A percentile compares a stretch with the other conserved stretches of the same genome.
phyloP scores from a whole-genome alignment of 768 basidiomycete species.

The Pleurotus tuber-regium region DNA sequence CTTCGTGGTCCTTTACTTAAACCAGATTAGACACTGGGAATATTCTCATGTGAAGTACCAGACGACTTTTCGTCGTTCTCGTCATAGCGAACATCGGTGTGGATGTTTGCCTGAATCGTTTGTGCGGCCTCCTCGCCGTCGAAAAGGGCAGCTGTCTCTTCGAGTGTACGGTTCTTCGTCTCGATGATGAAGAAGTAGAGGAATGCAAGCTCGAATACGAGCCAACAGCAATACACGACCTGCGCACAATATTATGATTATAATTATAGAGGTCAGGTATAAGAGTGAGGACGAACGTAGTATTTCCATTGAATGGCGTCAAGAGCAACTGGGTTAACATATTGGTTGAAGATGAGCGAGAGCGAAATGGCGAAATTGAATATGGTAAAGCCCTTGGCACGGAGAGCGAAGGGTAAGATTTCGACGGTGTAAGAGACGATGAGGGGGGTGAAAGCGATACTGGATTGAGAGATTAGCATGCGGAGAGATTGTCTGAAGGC shows the following conservation, averaged over 20 bases:
- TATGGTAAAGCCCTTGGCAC: conserved; percentile 68
- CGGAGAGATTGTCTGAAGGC: not conserved
- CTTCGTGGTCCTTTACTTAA: too few species aligned
- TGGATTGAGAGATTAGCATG: conserved; percentile 10
- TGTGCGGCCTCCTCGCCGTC: conserved; percentile 45
- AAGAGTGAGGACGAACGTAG: conserved; percentile 32
- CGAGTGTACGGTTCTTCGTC: conserved; percentile 47
- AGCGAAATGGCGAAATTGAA: conserved; percentile 62
- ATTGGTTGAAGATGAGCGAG: conserved; percentile 71
- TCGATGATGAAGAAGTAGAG: conserved; percentile 35
- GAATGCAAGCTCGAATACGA: conserved; percentile 41
- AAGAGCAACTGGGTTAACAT: conserved; percentile 49
- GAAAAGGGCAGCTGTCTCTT: conserved; percentile 57
- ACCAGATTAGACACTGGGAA: not conserved
- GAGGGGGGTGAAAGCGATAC: conserved; percentile 63
- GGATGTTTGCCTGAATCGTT: conserved; percentile 5
- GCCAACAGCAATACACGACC: conserved; percentile 44
- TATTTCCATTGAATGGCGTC: conserved; percentile 49
- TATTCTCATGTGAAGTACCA: not conserved
- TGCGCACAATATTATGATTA: conserved; percentile 26
- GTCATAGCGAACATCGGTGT: not conserved
- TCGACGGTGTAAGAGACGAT: conserved; percentile 67
- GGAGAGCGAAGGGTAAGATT: conserved; percentile 64
- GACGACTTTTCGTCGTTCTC: not conserved
- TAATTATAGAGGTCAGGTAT: not conserved